Evolutionary conservation across 108 stramenopile genomes (phyloP).

Genomic region (Fragilaria radians): DNA sequence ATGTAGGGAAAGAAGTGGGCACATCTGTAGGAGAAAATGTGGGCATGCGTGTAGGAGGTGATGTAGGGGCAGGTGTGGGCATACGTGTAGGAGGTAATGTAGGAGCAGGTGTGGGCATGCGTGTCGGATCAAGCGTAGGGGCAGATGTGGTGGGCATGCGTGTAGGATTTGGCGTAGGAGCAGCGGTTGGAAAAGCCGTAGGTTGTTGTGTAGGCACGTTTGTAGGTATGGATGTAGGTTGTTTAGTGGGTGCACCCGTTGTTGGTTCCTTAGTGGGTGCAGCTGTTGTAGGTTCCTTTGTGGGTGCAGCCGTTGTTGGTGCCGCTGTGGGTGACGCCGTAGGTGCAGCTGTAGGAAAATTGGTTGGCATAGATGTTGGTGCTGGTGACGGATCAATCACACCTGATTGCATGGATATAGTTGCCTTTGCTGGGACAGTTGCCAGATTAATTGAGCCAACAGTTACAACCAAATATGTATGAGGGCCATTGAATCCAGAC

Average conservation of each 20-base stretch:
- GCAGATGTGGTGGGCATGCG: too few species aligned
- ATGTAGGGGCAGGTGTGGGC: too few species aligned
- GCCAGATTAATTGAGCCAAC: not conserved
- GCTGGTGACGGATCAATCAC: not conserved
- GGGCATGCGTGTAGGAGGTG: too few species aligned
- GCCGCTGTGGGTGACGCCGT: too few species aligned
- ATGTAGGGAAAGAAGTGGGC: too few species aligned
- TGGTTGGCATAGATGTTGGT: not conserved
- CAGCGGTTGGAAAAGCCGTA: not conserved
- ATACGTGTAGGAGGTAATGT: too few species aligned
- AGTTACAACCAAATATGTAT: not conserved
- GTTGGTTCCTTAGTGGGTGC: too few species aligned
- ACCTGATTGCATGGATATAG: not conserved
- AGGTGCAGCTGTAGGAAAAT: not conserved
- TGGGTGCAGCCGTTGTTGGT: not conserved
- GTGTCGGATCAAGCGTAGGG: too few species aligned
- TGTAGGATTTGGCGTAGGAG: not conserved
- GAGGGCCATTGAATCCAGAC: conserved; percentile 9
- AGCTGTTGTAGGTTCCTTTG: not conserved
- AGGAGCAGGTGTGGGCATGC: too few species aligned
- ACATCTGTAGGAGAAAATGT: too few species aligned
- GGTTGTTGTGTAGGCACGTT: not conserved
- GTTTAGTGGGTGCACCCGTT: not conserved
- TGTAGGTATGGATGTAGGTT: not conserved
- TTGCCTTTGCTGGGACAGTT: not conserved